Percentiles rank a stretch among this genome's conserved stretches.
These are phyloP conservation scores for Phytophthora fragariae DNA, from an alignment of 352 stramenopile species.

Conservation along the genomic window DNA sequence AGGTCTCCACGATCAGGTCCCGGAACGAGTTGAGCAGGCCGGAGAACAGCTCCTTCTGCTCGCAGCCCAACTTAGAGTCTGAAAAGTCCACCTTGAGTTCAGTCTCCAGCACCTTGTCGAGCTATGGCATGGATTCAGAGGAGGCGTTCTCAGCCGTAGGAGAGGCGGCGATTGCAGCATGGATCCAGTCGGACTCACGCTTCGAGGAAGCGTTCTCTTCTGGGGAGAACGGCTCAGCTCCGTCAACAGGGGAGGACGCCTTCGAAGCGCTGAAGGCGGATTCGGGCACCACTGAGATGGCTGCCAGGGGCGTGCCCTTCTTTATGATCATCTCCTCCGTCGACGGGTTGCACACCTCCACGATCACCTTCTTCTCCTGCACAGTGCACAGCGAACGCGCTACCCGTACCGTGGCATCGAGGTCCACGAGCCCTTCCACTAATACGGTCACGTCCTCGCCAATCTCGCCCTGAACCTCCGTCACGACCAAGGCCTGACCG, in stretches of 20 bases:
- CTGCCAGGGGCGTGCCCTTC: not conserved
- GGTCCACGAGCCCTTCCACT: not conserved
- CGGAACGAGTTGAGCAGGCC: not conserved
- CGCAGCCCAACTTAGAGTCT: too few species aligned
- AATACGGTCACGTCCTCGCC: not conserved
- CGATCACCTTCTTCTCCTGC: not conserved
- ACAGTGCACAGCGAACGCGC: conserved; percentile 2
- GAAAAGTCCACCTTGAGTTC: too few species aligned
- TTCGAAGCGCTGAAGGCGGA: not conserved
- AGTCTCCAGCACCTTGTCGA: too few species aligned
- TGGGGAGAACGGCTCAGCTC: too few species aligned
- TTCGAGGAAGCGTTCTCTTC: too few species aligned
- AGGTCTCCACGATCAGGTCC: not conserved
- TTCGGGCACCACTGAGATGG: not conserved
- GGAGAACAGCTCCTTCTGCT: too few species aligned
- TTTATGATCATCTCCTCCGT: conserved; percentile 1
- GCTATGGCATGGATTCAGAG: too few species aligned
- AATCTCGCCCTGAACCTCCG: not conserved
- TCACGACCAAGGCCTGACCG: not conserved
- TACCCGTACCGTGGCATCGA: not conserved
- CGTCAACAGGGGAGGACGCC: too few species aligned
- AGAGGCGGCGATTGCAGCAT: too few species aligned
- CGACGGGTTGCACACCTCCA: not conserved
- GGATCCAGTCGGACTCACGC: too few species aligned
- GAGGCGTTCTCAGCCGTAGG: too few species aligned